A percentile compares a stretch with the other conserved stretches of the same genome.
Conservation (phyloP, 2,329 filamentous ascomycete genomes). For the Aspergillus phoenicis region DNA sequence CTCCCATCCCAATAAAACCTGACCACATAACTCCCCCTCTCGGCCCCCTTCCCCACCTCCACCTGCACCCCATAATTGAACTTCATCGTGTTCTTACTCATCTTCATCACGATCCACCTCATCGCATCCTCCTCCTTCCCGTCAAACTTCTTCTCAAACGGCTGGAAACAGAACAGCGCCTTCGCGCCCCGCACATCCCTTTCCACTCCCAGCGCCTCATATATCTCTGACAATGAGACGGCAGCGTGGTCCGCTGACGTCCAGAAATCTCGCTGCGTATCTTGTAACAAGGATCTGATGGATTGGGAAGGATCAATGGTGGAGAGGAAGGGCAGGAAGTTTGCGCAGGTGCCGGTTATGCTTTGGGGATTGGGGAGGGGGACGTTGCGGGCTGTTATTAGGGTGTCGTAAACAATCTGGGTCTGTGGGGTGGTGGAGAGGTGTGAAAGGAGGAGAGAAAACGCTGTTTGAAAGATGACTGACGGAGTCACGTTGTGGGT, state of each 20-base stretch:
- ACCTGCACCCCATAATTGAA: slow-evolving; percentile 10
- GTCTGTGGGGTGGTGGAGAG: neutral
- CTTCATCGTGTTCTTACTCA: slow-evolving; percentile 14
- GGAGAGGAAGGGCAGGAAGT: slow-evolving; percentile 41
- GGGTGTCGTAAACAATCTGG: slow-evolving; percentile 8
- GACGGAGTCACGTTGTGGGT: slow-evolving; percentile 31
- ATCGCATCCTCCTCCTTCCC: slow-evolving; percentile 7
- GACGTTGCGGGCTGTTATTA: slow-evolving; percentile 44
- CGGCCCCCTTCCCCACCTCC: slow-evolving; percentile 9
- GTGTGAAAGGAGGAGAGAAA: slow-evolving; percentile 5
- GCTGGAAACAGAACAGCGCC: slow-evolving; percentile 36
- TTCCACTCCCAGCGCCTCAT: slow-evolving; percentile 20
- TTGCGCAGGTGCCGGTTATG: slow-evolving; percentile 43
- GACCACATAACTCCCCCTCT: neutral
- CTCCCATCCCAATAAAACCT: neutral
- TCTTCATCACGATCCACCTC: slow-evolving; percentile 21
- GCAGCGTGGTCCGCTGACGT: slow-evolving; percentile 31
- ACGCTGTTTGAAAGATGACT: slow-evolving; percentile 43
- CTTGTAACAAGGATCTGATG: slow-evolving; percentile 21
- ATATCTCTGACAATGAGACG: slow-evolving; percentile 32
- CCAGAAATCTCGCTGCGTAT: slow-evolving; percentile 34
- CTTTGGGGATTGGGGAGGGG: slow-evolving; percentile 38
- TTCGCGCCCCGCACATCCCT: slow-evolving; percentile 20
- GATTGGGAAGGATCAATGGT: slow-evolving; percentile 12
- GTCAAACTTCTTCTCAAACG: slow-evolving; percentile 32